Evolutionary conservation across 495 filamentous ascomycete species (phyloP).

Genomic region (Penicillium subrubescens): DNA sequence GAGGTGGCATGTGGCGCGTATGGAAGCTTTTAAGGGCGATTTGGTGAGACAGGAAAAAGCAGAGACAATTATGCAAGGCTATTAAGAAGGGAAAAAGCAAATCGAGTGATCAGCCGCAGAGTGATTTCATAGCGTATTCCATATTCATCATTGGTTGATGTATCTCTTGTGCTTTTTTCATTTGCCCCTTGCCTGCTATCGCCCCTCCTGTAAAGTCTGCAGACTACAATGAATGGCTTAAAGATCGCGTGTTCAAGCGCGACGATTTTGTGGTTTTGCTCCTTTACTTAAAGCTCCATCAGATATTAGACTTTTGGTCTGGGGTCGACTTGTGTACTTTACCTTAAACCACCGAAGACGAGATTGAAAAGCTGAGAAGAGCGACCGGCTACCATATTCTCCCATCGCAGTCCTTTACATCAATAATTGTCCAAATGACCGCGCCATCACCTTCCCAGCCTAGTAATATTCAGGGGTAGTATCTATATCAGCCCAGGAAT

Average conservation of each 20-base stretch:
- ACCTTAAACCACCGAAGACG: background rate
- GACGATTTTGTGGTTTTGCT: background rate
- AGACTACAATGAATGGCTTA: background rate
- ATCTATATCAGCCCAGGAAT: background rate
- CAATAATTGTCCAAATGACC: background rate
- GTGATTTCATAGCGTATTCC: background rate
- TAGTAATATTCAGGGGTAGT: background rate
- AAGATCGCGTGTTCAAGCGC: background rate
- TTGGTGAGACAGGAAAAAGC: background rate
- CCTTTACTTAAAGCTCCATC: background rate
- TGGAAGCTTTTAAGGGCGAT: background rate
- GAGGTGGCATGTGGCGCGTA: background rate
- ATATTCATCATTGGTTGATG: background rate
- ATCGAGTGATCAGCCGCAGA: background rate
- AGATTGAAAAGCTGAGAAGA: background rate
- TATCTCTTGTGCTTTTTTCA: background rate
- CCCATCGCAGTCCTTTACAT: background rate
- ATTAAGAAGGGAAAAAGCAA: conserved; percentile 2
- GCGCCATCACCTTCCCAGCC: background rate
- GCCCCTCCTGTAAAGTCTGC: background rate
- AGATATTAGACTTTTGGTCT: background rate
- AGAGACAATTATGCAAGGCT: conserved; percentile 1
- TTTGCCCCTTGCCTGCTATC: background rate
- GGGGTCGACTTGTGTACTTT: background rate
- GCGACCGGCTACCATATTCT: background rate